Base-by-base conservation (phyloP, 2,329 filamentous ascomycete species). In the Alternaria sp. region DNA sequence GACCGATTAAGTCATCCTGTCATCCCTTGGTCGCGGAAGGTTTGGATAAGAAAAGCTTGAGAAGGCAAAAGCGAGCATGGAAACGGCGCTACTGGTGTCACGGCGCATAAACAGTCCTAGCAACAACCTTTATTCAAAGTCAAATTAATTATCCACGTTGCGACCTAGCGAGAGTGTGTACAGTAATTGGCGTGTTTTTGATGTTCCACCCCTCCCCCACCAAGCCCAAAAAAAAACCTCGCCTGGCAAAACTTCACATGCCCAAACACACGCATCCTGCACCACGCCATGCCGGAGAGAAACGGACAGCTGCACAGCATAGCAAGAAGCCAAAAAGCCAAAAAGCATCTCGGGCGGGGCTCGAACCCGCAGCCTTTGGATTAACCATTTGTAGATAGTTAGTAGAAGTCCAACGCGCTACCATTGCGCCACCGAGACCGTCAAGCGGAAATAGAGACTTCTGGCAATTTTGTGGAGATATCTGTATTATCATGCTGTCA, bases 351-450 rank as follows among this genome's bases (percentile, higher is more conserved):
- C 68, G 63, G 67, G 69, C 66, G 69, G 69, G 69, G 68, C 69
- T 72, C 69, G 69, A 72, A 72, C 69, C 69, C 69, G 66, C 69
- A 72, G 67, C 69, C 69, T 72, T 71, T 71, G 68, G 69, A 72
- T 72, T 31, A 51, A 48, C 29, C 33, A 31, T 23, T 17, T 17
- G 41, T 28, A 53, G n/a, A 42, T 11, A 42, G 40, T 23, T 41
- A 33, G 55, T 72, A 72, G 68, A 72, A 72, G 69, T 72, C 69
- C 68, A 71, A 71, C 69, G 69, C 69, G 69, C 69, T 72, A 72
- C 69, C 69, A 72, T 72, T 72, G 69, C 69, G 69, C 69, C 69
- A 72, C 67, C 63, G 67, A 69, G 68, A 68, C 68, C 61, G 51
- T 51, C 44, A 53, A 56, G 42, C 58, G 61, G 63, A 66, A 67